phyloP scores from a whole-genome alignment of 2,329 filamentous ascomycete genomes.

The Fusarium secorum region DNA sequence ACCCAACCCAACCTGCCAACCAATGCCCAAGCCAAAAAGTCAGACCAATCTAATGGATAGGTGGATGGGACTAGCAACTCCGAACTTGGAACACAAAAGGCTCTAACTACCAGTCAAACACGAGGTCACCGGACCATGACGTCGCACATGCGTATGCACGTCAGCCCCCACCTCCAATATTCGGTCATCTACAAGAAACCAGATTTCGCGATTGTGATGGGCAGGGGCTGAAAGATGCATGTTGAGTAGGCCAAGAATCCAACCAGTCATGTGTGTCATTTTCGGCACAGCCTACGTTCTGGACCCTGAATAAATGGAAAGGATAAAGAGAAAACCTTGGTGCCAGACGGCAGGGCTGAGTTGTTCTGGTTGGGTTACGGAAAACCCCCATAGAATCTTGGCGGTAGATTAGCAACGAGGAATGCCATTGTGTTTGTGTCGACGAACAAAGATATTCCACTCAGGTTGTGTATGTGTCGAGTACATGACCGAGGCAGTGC shows the following conservation, averaged over 20 bases:
- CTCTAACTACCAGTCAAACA: conserved; percentile 3
- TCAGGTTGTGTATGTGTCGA: neutral
- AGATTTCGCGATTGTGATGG: conserved; percentile 29
- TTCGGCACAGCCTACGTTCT: conserved; percentile 4
- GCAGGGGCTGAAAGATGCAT: conserved; percentile 16
- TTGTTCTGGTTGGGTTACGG: conserved; percentile 23
- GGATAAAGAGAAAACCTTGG: neutral
- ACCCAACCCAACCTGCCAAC: conserved; percentile 6
- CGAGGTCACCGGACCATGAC: conserved; percentile 34
- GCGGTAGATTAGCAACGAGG: neutral
- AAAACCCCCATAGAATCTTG: conserved; percentile 14
- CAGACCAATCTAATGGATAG: neutral
- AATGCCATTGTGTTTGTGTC: neutral
- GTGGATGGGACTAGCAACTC: conserved; percentile 6
- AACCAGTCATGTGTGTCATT: conserved; percentile 17
- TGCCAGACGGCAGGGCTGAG: conserved; percentile 30
- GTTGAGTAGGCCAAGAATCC: neutral
- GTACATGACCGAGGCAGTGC: neutral
- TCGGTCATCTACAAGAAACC: conserved; percentile 30
- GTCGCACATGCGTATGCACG: conserved; percentile 40
- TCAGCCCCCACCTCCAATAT: conserved; percentile 31
- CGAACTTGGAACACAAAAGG: conserved; percentile 8
- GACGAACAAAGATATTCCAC: neutral
- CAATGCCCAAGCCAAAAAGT: conserved; percentile 24
- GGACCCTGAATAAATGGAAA: conserved; percentile 23